phyloP scores from a whole-genome alignment of 345 rosid genomes.

The Moricandia moricandioides region DNA sequence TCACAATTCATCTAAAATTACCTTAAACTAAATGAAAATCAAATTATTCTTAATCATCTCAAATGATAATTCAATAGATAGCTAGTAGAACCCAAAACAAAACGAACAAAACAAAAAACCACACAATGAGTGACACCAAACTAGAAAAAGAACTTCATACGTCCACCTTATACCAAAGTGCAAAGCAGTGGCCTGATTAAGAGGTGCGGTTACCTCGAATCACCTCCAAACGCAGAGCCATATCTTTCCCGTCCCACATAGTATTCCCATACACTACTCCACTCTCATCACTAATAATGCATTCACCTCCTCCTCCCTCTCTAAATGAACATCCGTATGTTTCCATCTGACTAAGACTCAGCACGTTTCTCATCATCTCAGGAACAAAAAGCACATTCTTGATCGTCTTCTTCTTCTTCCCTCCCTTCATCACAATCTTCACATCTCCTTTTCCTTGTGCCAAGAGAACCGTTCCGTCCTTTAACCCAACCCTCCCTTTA shows the following conservation, averaged over 20 bases:
- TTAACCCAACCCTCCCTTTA: conserved; percentile 20
- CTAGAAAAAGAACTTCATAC: neutral
- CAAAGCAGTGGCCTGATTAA: neutral
- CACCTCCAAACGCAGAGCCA: neutral
- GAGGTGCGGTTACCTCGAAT: neutral
- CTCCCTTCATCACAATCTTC: conserved; percentile 16
- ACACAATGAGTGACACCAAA: neutral
- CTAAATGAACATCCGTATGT: conserved; percentile 11
- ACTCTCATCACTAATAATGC: conserved; percentile 8
- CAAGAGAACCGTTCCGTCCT: neutral
- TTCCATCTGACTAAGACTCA: conserved; percentile 17
- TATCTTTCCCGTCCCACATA: neutral
- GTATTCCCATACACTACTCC: conserved; percentile 23
- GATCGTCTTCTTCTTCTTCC: conserved; percentile 28
- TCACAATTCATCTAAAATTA: neutral
- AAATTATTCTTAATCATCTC: neutral
- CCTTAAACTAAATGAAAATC: neutral
- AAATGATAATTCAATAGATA: neutral
- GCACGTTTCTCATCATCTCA: conserved; percentile 26
- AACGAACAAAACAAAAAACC: neutral
- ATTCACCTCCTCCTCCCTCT: neutral
- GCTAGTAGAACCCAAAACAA: neutral
- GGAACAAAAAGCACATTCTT: conserved; percentile 15
- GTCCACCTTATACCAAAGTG: neutral
- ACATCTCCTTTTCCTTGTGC: conserved; percentile 24